Evolutionary conservation across 495 filamentous ascomycete genomes (phyloP).

Genomic region (Annulohypoxylon stygium): DNA sequence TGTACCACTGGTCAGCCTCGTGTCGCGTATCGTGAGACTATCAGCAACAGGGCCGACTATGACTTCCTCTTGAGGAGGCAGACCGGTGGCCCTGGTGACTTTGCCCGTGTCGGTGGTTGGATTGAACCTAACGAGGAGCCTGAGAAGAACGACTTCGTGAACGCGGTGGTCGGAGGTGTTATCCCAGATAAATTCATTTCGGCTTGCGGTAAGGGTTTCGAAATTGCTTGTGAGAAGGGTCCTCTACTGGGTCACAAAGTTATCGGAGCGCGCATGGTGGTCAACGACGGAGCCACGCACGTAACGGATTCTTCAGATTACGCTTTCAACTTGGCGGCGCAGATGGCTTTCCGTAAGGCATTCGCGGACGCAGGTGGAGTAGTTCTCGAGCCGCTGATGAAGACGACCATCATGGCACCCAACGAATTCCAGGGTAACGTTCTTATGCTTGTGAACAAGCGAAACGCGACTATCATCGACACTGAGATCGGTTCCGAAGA

Average conservation of each 20-base stretch:
- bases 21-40: constrained; percentile 97
- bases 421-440: constrained; percentile 98
- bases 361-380: constrained; percentile 82
- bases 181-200: constrained; percentile 97
- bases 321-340: constrained; percentile 96
- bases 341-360: constrained; percentile 96
- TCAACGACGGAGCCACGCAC: constrained; percentile 98
- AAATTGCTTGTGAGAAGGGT: constrained; percentile 84
- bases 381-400: constrained; percentile 97
- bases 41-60: constrained; percentile 80
- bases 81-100: constrained; percentile 96
- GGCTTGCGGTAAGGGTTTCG: constrained; percentile 97
- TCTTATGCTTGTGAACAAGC: constrained; percentile 95
- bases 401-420: constrained; percentile 94
- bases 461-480: constrained; percentile 93
- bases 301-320: constrained; percentile 98
- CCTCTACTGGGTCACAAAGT: constrained; percentile 95
- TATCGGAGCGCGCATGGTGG: constrained; percentile 87
- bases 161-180: constrained; percentile 86
- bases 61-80: constrained; percentile 97
- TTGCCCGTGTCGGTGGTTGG: constrained; percentile 90
- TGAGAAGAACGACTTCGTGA: constrained; percentile 85
- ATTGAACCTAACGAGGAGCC: constrained; percentile 85
- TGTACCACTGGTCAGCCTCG: constrained; percentile 96
- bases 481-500: constrained; percentile 96